Evolutionary conservation across 2,329 filamentous ascomycete species (phyloP).

Genomic region (Colletotrichum somersetense): DNA sequence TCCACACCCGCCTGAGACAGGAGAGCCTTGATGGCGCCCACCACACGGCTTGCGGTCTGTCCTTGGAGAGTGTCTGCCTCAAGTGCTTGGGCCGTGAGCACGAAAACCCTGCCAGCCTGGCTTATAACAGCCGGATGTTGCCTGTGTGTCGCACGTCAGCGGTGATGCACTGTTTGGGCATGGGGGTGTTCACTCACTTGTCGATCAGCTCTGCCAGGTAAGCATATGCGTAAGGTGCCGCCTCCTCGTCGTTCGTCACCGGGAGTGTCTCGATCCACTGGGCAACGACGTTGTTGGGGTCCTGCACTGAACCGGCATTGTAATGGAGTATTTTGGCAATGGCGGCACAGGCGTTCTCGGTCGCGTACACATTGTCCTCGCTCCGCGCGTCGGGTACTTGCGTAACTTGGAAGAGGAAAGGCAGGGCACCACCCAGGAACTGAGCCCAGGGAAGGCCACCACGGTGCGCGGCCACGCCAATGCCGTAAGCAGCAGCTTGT

Average conservation of each 20-base stretch:
- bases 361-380: constrained; percentile 96
- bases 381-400: constrained; percentile 84
- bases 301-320: constrained; percentile 81
- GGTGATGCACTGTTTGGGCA: background rate
- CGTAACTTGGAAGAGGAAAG: constrained; percentile 86
- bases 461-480: constrained; percentile 94
- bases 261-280: constrained; percentile 94
- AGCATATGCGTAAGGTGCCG: constrained; percentile 93
- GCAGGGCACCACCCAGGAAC: constrained; percentile 84
- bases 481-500: constrained; percentile 95
- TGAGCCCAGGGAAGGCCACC: constrained; percentile 89
- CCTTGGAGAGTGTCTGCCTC: constrained; percentile 92
- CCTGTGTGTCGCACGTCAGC: constrained; percentile 62
- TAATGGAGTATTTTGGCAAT: constrained; percentile 98
- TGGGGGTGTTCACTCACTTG: constrained; percentile 84
- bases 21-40: constrained; percentile 81
- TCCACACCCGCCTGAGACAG: constrained; percentile 81
- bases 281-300: constrained; percentile 80
- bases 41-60: constrained; percentile 82
- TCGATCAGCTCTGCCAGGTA: constrained; percentile 94
- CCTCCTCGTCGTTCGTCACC: constrained; percentile 95
- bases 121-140: constrained; percentile 85
- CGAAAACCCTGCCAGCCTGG: constrained; percentile 85
- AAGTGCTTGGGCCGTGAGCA: constrained; percentile 86
- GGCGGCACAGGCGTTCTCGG: constrained; percentile 95